Conservation (phyloP, 2,329 filamentous ascomycete genomes). For the Penicillium sp. region DNA sequence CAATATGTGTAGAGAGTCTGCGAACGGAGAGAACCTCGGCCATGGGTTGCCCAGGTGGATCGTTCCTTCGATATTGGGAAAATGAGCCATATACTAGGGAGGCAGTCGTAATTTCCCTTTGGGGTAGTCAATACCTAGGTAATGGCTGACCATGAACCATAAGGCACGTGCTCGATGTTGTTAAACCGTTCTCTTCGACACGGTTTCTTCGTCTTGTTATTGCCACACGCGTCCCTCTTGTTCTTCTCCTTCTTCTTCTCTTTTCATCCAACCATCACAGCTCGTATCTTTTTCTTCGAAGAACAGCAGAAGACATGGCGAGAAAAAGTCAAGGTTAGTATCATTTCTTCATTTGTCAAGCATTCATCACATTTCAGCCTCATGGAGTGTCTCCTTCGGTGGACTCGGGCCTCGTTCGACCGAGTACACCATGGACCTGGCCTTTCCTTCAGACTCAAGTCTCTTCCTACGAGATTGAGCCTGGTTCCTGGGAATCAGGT, state of each 20-base stretch:
- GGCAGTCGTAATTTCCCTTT: neutral
- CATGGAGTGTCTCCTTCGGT: neutral
- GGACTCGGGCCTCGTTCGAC: neutral
- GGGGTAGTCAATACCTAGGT: neutral
- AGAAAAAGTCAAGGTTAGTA: neutral
- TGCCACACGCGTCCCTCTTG: neutral
- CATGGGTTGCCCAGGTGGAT: neutral
- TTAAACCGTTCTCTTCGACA: neutral
- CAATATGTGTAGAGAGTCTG: neutral
- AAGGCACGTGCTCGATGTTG: neutral
- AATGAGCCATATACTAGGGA: neutral
- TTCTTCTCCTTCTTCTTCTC: too few relatives aligned
- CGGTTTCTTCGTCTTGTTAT: neutral
- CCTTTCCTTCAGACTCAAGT: too few relatives aligned
- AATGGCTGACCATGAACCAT: neutral
- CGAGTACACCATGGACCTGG: neutral
- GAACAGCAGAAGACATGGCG: neutral
- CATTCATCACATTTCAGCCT: neutral
- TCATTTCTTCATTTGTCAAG: too few relatives aligned
- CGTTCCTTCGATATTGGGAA: neutral
- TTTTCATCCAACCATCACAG: neutral
- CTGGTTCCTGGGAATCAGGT: neutral
- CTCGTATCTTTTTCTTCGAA: neutral
- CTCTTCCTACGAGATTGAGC: neutral
- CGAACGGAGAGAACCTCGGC: neutral